Conservation (phyloP, 805 yeast species). For the Clavispora asparagi region DNA sequence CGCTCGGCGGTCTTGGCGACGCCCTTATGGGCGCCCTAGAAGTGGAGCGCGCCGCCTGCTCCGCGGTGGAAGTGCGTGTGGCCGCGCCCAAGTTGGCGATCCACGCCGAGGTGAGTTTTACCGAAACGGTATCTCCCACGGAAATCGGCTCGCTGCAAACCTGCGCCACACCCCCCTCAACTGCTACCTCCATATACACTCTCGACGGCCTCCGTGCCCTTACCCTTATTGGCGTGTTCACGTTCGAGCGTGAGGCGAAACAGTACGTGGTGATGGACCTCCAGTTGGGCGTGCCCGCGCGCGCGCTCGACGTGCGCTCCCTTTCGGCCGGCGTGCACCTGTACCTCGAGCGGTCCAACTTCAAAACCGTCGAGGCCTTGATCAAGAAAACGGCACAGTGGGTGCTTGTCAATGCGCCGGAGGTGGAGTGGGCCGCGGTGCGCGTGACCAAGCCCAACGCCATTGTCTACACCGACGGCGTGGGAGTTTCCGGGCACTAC, state of each 20-base stretch:
- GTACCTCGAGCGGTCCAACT: constrained; percentile 74
- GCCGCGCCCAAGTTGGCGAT: constrained; percentile 53
- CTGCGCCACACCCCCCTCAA: too few relatives aligned
- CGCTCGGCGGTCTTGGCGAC: constrained; percentile 45
- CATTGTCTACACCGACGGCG: constrained; percentile 78
- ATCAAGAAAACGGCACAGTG: constrained; percentile 66
- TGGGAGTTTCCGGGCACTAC: constrained; percentile 74
- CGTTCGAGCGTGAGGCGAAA: constrained; percentile 76
- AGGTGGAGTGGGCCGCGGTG: constrained; percentile 42
- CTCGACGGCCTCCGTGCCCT: constrained; percentile 54
- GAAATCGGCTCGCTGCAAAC: too few relatives aligned
- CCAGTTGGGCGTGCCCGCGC: constrained; percentile 31
- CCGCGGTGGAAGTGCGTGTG: constrained; percentile 34
- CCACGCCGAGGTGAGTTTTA: constrained; percentile 34
- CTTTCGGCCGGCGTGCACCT: constrained; percentile 35
- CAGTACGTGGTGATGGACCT: constrained; percentile 65
- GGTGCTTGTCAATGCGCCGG: constrained; percentile 34
- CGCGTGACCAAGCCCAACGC: constrained; percentile 85
- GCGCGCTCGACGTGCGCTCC: constrained; percentile 14
- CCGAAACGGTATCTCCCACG: not conserved
- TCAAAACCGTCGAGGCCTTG: constrained; percentile 90
- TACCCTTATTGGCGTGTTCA: constrained; percentile 89
- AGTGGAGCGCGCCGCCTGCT: constrained; percentile 42
- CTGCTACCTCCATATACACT: constrained; percentile 14
- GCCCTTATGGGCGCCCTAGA: constrained; percentile 40